A percentile compares a stretch with the other conserved stretches of the same genome.
These are phyloP conservation scores for Termitomyces sp. DNA, from an alignment of 768 basidiomycete species.

Conservation along the genomic window DNA sequence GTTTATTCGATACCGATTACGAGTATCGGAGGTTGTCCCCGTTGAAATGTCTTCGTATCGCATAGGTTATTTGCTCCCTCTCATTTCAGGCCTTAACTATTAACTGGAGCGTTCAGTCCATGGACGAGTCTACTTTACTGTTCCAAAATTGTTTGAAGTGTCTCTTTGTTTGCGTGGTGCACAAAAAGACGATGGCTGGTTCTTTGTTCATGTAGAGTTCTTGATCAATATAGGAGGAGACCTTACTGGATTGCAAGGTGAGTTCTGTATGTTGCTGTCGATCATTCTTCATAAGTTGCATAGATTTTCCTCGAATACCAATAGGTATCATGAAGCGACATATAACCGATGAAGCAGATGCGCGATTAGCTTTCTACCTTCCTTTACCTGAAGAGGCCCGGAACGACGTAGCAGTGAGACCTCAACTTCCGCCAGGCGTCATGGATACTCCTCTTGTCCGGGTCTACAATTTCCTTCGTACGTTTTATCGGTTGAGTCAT, in stretches of 20 bases:
- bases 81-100: background rate
- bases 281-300: background rate
- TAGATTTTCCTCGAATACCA: slow-evolving; percentile 74
- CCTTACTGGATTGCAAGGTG: slow-evolving; percentile 66
- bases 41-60: slow-evolving; percentile 70
- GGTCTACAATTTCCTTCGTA: slow-evolving; percentile 85
- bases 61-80: slow-evolving; percentile 39
- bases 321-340: slow-evolving; percentile 55
- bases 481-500: slow-evolving; percentile 20
- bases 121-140: slow-evolving; percentile 76
- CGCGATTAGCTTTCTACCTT: slow-evolving; percentile 59
- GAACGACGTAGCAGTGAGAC: slow-evolving; percentile 38
- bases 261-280: background rate
- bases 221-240: slow-evolving; percentile 70
- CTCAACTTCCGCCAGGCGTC: slow-evolving; percentile 51
- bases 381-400: slow-evolving; percentile 37
- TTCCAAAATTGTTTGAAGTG: slow-evolving; percentile 65
- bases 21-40: slow-evolving; percentile 75
- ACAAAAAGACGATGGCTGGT: slow-evolving; percentile 73
- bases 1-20: slow-evolving; percentile 69
- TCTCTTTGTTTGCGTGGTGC: slow-evolving; percentile 72
- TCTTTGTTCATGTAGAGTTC: slow-evolving; percentile 76
- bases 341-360: slow-evolving; percentile 69
- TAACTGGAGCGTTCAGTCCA: slow-evolving; percentile 36
- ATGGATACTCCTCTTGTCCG: slow-evolving; percentile 83